Evolutionary conservation across 2,329 filamentous ascomycete species (phyloP), one percentile per base, ranked within the genome.

Genomic region (Endothia cerciana): DNA sequence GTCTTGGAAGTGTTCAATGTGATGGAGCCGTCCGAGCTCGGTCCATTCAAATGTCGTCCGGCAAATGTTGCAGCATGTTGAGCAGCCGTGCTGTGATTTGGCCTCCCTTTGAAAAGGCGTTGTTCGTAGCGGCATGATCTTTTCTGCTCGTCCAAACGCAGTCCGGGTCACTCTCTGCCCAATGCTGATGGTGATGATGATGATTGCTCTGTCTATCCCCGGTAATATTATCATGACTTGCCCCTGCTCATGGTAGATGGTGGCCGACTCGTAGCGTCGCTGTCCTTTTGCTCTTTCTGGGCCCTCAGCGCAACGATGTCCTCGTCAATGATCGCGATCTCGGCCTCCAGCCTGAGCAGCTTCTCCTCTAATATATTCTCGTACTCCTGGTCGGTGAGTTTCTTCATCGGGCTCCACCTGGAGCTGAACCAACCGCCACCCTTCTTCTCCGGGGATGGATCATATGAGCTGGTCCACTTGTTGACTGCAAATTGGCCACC

Each of bases 271-370:
- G 51, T 13, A 53, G 41, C 15, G 4, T 28, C 30, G 19, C 15
- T 28, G 43, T 25, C 15, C 25, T 57, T 53, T 22, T 65, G 57
- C 51, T 63, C n/a, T 36, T 58, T 57, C 25, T 64, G 62, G 47
- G 67, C 71, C 65, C 72, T 76, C n/a, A 81, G 69, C 38, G 75
- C 74, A 2, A 76, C 85, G 69, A 95, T 91, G 73, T 85, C 88
- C 59, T 95, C 92, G 72, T 95, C 91, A n/a, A 94, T 79, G 22
- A 95, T 75, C 1, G 91, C 87, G 72, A 95, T 91, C 70, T 94
- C 90, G 3, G 88, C 91, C 70, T 95, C 88, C 4, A 94, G 78
- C 65, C 82, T 83, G 41, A 94, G 78, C 22, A 94, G 75, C 77
- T 89, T 92, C 73, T 94, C 90, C 69, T 85, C 81, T 62, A 95